These are phyloP conservation scores for Hortiboletus rubellus DNA, from an alignment of 1,284 basidiomycete species.

Conservation along the genomic window DNA sequence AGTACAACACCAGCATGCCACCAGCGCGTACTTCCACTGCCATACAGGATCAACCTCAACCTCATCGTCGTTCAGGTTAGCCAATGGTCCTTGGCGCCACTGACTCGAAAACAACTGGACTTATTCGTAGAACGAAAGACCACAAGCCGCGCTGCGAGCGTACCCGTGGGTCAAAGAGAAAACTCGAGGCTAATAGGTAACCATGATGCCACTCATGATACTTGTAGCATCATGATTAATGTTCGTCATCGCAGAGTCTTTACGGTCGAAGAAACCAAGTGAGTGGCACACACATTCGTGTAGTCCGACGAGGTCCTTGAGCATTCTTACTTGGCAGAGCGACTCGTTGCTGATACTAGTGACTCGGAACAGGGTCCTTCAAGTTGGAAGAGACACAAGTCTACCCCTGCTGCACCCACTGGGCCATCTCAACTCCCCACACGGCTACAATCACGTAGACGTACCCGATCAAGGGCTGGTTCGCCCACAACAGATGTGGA, in stretches of 20 bases:
- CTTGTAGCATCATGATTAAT: slow-evolving; percentile 11
- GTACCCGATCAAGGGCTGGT: slow-evolving; percentile 21
- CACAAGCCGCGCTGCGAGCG: slow-evolving; percentile 16
- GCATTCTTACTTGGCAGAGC: slow-evolving; percentile 3
- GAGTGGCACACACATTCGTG: slow-evolving; percentile 1
- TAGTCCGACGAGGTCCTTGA: slow-evolving; percentile 3
- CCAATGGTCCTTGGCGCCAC: slow-evolving; percentile 2
- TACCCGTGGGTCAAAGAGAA: slow-evolving; percentile 16
- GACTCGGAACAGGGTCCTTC: slow-evolving; percentile 6
- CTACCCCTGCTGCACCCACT: slow-evolving; percentile 16
- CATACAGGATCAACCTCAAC: not conserved
- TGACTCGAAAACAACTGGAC: slow-evolving; percentile 8
- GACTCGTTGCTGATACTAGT: not conserved
- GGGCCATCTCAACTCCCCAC: slow-evolving; percentile 8
- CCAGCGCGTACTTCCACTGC: not conserved
- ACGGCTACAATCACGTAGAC: slow-evolving; percentile 10
- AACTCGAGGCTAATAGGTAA: slow-evolving; percentile 16
- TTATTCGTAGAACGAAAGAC: slow-evolving; percentile 16
- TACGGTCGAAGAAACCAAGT: slow-evolving; percentile 20
- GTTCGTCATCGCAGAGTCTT: slow-evolving; percentile 13
- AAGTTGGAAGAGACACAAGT: slow-evolving; percentile 23
- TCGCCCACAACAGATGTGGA: slow-evolving; percentile 16
- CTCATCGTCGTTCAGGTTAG: slow-evolving; percentile 23
- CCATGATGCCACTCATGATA: not conserved
- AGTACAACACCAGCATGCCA: slow-evolving; percentile 11